Conservation (phyloP, 2,329 filamentous ascomycete species). For the Fusarium nanum region DNA sequence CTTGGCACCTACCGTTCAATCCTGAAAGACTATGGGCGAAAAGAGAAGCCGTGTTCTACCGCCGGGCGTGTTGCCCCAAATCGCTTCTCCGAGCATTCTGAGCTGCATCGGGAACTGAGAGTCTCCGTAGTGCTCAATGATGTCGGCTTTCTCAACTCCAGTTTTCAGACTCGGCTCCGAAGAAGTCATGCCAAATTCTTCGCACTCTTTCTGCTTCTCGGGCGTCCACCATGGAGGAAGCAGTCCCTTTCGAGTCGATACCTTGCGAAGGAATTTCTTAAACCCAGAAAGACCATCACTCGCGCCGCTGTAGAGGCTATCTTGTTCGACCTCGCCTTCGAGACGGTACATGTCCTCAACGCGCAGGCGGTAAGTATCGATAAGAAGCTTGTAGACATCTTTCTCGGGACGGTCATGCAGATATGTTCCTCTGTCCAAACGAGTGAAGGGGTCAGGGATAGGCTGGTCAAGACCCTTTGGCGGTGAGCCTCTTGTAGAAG, state of each 20-base stretch:
- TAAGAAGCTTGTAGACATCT: slow-evolving; percentile 58
- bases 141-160: slow-evolving; percentile 49
- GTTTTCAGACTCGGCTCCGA: slow-evolving; percentile 37
- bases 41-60: no score
- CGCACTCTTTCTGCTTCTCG: slow-evolving; percentile 54
- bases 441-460: slow-evolving; percentile 54
- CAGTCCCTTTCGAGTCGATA: slow-evolving; percentile 43
- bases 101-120: slow-evolving; percentile 61
- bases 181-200: slow-evolving; percentile 48
- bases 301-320: slow-evolving; percentile 48
- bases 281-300: slow-evolving; percentile 50
- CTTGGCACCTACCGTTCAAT: no score
- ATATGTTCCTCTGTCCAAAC: slow-evolving; percentile 55
- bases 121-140: slow-evolving; percentile 59
- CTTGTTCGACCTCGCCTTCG: slow-evolving; percentile 39
- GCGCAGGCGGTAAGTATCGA: slow-evolving; percentile 57
- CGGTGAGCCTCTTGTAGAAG: slow-evolving; percentile 23
- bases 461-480: slow-evolving; percentile 47
- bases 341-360: background rate
- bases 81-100: slow-evolving; percentile 58
- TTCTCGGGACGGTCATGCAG: slow-evolving; percentile 57
- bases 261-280: slow-evolving; percentile 50
- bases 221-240: slow-evolving; percentile 60
- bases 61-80: slow-evolving; percentile 52
- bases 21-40: no score